These are phyloP conservation scores for Xanthoparmelia taractica DNA, from an alignment of 495 filamentous ascomycete species.

Conservation along the genomic window DNA sequence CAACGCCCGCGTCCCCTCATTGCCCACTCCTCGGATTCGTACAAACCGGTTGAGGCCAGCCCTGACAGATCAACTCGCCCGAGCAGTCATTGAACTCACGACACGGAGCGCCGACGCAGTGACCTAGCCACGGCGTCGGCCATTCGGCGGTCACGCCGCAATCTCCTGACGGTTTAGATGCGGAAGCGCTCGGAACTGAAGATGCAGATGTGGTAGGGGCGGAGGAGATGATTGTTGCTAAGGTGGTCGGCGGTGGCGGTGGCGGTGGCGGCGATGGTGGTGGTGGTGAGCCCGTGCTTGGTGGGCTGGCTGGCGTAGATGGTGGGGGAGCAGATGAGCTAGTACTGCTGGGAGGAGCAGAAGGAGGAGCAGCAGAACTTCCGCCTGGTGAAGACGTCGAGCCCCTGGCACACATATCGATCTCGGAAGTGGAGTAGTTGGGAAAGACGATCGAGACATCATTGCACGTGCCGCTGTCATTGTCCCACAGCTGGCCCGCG, in stretches of 20 bases:
- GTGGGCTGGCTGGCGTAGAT: not conserved
- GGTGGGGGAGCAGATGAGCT: not conserved
- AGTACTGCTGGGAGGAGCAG: not conserved
- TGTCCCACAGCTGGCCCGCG: conserved; percentile 11
- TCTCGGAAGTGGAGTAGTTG: not conserved
- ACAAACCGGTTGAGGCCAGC: not conserved
- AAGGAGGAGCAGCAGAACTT: not conserved
- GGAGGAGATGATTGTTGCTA: not conserved
- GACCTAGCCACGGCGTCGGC: not conserved
- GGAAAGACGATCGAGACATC: not conserved
- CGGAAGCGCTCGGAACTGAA: not conserved
- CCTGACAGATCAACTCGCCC: conserved; percentile 8
- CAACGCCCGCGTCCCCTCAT: not conserved
- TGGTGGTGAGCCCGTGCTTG: not conserved
- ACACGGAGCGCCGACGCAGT: conserved; percentile 1
- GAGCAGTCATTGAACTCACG: conserved; percentile 4
- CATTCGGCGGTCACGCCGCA: not conserved
- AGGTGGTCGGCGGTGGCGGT: not conserved
- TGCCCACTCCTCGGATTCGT: not conserved
- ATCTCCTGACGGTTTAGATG: not conserved
- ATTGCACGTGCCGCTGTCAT: conserved; percentile 7
- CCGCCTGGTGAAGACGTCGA: not conserved
- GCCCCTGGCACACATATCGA: not conserved
- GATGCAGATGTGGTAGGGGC: not conserved
- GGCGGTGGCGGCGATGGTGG: not conserved